Percentiles rank a stretch among this genome's conserved stretches.
These are phyloP conservation scores for Fomitopsis betulina DNA, from an alignment of 1,284 basidiomycete genomes.

Conservation along the genomic window DNA sequence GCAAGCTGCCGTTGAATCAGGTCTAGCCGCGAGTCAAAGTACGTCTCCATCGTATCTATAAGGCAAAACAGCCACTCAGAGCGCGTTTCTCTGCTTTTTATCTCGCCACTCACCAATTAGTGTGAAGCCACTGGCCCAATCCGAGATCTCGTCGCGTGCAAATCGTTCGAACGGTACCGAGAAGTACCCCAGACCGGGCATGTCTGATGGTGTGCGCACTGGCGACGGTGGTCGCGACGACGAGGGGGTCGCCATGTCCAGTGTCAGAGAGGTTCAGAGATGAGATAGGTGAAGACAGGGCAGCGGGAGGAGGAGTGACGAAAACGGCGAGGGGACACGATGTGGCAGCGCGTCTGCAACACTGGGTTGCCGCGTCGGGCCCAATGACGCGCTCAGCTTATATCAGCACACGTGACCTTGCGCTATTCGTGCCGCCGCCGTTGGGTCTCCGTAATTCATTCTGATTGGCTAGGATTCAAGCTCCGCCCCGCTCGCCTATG, in stretches of 20 bases:
- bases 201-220: conserved; percentile 18
- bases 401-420: not conserved
- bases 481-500: conserved; percentile 11
- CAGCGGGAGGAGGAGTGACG: conserved; percentile 5
- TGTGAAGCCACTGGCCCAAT: conserved; percentile 62
- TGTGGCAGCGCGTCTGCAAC: conserved; percentile 1
- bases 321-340: not conserved
- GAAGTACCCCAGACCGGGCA: conserved; percentile 38
- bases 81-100: not conserved
- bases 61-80: conserved; percentile 9
- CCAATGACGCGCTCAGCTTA: conserved; percentile 1
- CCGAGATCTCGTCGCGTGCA: conserved; percentile 45
- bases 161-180: conserved; percentile 50
- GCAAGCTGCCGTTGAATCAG: conserved; percentile 83
- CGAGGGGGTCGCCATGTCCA: conserved; percentile 22
- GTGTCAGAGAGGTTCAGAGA: not conserved
- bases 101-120: conserved; percentile 49
- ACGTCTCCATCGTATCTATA: conserved; percentile 83
- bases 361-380: not conserved
- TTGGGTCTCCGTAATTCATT: not conserved
- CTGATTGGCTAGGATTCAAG: conserved; percentile 6
- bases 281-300: not conserved
- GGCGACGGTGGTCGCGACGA: conserved; percentile 28
- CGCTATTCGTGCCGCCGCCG: not conserved
- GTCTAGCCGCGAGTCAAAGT: conserved; percentile 87